Conservation (phyloP, 768 basidiomycete genomes). For the Tylopilus balloui region DNA sequence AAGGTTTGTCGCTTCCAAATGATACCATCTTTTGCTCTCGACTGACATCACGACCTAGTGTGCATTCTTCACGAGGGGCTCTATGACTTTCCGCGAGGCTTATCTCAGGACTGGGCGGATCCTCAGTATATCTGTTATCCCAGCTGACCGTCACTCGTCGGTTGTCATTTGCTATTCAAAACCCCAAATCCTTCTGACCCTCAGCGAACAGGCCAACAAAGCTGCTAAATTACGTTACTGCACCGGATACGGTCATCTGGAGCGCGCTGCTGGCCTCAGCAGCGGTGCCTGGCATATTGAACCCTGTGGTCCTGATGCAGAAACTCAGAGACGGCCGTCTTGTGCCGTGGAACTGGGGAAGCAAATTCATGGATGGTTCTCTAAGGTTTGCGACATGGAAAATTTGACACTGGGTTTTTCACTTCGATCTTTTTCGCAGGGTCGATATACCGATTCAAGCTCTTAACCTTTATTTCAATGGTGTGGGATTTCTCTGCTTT, state of each 20-base stretch:
- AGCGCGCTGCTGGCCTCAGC: conserved; percentile 81
- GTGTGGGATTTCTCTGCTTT: conserved; percentile 30
- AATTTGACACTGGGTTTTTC: neutral
- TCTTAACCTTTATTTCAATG: conserved; percentile 86
- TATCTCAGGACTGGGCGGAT: conserved; percentile 90
- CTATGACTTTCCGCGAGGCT: conserved; percentile 93
- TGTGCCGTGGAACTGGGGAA: conserved; percentile 93
- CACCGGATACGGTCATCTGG: conserved; percentile 90
- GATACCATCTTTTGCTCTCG: neutral
- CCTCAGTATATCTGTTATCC: conserved; percentile 90
- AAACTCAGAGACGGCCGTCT: conserved; percentile 76
- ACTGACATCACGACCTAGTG: conserved; percentile 41
- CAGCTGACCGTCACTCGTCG: conserved; percentile 83
- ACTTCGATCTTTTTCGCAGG: conserved; percentile 34
- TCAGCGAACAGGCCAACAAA: conserved; percentile 72
- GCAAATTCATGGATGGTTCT: conserved; percentile 90
- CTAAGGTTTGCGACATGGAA: conserved; percentile 48
- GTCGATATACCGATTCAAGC: conserved; percentile 95
- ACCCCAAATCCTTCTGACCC: too few species aligned
- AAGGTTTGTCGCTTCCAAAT: conserved; percentile 50
- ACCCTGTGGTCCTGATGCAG: conserved; percentile 94
- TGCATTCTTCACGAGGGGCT: conserved; percentile 87
- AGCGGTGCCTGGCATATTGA: conserved; percentile 92
- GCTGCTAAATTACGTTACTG: conserved; percentile 89
- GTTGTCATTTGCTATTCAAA: conserved; percentile 22